Evolutionary conservation across 1,139 yeast genomes (phyloP).

Genomic region (Geotrichum candidum): DNA sequence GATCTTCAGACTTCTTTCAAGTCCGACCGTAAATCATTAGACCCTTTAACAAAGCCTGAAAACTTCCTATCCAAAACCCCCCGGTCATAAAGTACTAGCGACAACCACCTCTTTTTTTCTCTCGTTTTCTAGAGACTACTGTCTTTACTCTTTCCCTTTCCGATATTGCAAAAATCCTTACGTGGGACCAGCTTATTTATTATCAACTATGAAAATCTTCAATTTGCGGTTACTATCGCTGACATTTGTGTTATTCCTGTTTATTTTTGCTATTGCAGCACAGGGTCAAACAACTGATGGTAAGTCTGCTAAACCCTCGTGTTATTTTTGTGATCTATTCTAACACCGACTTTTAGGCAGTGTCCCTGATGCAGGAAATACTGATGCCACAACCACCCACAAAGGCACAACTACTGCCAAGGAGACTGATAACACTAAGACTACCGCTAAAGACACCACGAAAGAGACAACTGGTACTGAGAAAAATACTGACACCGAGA

Average conservation of each 20-base stretch:
- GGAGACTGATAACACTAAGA: background rate
- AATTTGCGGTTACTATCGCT: constrained; percentile 4
- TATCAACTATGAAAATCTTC: background rate
- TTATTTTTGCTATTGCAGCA: background rate
- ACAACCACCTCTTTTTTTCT: background rate
- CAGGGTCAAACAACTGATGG: background rate
- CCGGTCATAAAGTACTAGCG: background rate
- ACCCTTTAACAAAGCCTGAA: background rate
- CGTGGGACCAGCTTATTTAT: background rate
- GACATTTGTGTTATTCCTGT: background rate
- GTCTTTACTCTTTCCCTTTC: background rate
- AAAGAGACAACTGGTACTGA: constrained; percentile 2
- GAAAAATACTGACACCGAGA: background rate
- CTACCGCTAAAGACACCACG: background rate
- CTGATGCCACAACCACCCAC: background rate
- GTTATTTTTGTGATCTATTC: background rate
- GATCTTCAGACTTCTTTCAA: background rate
- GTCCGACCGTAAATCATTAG: background rate
- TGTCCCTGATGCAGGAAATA: constrained; percentile 7
- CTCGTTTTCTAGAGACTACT: background rate
- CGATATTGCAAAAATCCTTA: background rate
- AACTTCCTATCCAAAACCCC: background rate
- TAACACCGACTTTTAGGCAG: background rate
- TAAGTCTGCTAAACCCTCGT: background rate
- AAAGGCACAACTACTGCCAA: constrained; percentile 13